Conservation (phyloP, 2,329 filamentous ascomycete species). For the Verticillium klebahnii region DNA sequence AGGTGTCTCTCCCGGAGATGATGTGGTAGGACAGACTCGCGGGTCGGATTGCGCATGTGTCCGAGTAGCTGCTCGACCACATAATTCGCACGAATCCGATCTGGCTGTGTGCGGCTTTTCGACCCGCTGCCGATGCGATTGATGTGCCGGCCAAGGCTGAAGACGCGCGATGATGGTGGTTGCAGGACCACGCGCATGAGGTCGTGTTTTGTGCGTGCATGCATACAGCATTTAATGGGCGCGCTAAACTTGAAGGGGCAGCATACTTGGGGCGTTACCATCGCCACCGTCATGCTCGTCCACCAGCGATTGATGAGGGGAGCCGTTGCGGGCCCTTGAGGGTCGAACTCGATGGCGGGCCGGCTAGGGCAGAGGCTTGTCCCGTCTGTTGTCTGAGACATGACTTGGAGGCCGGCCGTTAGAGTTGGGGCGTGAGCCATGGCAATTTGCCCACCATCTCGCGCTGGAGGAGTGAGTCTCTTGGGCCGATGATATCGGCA, state of each 20-base stretch:
- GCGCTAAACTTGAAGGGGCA: neutral
- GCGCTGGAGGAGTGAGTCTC: neutral
- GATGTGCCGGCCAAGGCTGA: neutral
- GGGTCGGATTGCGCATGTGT: neutral
- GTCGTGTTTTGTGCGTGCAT: neutral
- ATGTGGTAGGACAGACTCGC: neutral
- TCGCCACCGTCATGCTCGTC: neutral
- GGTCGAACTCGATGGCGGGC: neutral
- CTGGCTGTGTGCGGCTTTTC: neutral
- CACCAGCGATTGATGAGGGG: neutral
- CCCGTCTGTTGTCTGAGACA: neutral
- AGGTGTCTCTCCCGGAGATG: neutral
- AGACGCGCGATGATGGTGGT: neutral
- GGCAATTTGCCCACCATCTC: neutral
- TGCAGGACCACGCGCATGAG: neutral
- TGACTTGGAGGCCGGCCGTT: neutral
- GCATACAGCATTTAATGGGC: neutral
- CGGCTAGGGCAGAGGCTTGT: neutral
- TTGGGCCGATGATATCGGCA: neutral
- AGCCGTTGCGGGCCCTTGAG: neutral
- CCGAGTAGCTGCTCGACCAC: too few relatives aligned
- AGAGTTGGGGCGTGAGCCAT: neutral
- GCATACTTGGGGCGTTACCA: neutral
- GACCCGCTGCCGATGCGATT: neutral
- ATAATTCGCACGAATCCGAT: too few relatives aligned